Conservation (phyloP, 2,329 filamentous ascomycete species). For the Geosmithia putterillii region DNA sequence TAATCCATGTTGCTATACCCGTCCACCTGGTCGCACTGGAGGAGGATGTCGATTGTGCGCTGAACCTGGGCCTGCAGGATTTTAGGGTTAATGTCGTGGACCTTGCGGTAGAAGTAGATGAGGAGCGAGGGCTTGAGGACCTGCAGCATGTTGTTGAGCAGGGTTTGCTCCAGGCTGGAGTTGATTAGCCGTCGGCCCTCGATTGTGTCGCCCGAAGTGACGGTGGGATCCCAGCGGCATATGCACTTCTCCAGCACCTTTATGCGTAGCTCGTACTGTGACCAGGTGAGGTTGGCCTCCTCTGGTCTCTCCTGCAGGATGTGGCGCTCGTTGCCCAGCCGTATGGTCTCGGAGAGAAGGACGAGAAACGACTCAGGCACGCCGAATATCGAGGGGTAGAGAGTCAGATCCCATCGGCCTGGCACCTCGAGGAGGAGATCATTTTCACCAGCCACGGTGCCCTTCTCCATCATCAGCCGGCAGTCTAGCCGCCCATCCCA, state of each 20-base stretch:
- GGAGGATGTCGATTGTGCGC: not conserved
- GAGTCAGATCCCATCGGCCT: conserved; percentile 19
- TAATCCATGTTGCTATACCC: not conserved
- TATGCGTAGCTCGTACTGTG: not conserved
- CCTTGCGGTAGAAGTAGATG: conserved; percentile 1
- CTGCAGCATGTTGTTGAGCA: conserved; percentile 22
- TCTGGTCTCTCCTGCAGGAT: not conserved
- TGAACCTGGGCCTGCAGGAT: not conserved
- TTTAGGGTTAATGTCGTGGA: not conserved
- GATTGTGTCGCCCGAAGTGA: not conserved
- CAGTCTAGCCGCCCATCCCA: conserved; percentile 14
- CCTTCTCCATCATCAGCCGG: conserved; percentile 17
- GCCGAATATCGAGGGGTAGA: conserved; percentile 27
- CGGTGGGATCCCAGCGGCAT: not conserved
- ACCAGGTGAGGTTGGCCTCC: not conserved
- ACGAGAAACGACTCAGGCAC: conserved; percentile 21
- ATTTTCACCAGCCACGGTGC: conserved; percentile 22
- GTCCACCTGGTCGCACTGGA: not conserved
- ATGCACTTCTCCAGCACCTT: not conserved
- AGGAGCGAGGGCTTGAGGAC: conserved; percentile 7
- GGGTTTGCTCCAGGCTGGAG: not conserved
- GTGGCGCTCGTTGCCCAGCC: conserved; percentile 11
- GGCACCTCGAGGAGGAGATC: conserved; percentile 23
- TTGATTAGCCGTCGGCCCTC: not conserved
- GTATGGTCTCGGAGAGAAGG: conserved; percentile 19